Evolutionary conservation across 805 yeast species (phyloP).

Genomic region (Lipomyces lipofer): DNA sequence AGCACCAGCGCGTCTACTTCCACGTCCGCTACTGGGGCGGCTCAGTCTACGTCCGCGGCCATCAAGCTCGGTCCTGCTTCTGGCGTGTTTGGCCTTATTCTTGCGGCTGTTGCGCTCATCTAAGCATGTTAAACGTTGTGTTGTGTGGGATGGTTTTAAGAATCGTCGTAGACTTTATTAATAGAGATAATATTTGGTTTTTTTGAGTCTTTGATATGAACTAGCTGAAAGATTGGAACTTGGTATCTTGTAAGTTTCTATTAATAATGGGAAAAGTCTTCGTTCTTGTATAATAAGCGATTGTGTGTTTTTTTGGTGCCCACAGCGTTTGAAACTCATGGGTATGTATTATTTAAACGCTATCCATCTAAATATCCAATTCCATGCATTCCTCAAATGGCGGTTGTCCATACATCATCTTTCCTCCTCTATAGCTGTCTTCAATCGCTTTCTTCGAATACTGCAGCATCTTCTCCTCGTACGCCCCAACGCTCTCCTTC

Average conservation of each 20-base stretch:
- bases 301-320: too few species aligned
- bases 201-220: too few species aligned
- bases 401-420: neutral
- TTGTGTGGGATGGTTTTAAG: too few species aligned
- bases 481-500: neutral
- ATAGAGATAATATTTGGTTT: too few species aligned
- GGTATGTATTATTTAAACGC: too few species aligned
- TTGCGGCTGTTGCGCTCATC: constrained; percentile 15
- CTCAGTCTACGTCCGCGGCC: constrained; percentile 27
- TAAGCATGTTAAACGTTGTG: neutral
- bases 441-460: neutral
- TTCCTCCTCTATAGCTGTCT: neutral
- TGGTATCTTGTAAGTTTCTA: too few species aligned
- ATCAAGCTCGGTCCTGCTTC: constrained; percentile 11
- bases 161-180: too few species aligned
- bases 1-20: constrained; percentile 1
- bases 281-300: too few species aligned
- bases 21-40: constrained; percentile 22
- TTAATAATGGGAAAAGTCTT: too few species aligned
- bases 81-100: constrained; percentile 13
- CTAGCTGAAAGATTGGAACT: too few species aligned
- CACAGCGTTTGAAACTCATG: too few species aligned
- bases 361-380: neutral
- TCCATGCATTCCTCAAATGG: neutral
- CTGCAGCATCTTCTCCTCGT: neutral